Evolutionary conservation across 2,329 filamentous ascomycete genomes (phyloP), one percentile per base, ranked within the genome.

Genomic region (Tolypocladium cylindrosporum): DNA sequence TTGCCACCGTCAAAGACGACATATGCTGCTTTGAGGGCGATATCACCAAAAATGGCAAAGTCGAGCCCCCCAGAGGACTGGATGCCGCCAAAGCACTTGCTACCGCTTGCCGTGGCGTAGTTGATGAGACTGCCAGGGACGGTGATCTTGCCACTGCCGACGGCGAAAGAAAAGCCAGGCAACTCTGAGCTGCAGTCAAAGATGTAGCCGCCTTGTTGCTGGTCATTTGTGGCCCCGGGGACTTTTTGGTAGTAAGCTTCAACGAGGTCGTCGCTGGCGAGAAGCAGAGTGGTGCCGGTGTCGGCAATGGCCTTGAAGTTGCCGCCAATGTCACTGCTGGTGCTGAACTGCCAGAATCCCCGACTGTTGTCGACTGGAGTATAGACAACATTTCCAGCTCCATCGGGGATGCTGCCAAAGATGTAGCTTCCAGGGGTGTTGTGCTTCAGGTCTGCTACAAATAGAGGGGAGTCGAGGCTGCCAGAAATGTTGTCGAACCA

Each of bases 51-150:
- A 65, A 90, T 87, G 71, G 86, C 82, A 24, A 78, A 75, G 1
- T 62, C 62, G 21, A 65, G 48, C 8, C 59, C 55, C 1, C 63
- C 61, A 55, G 81, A 85, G 24, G 80, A 76, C 73, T 90, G 87
- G 11, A 90, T 74, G 62, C 86, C 86, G 61, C 86, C 87, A 62
- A 86, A 87, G 74, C 87, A 90, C 57, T 77, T 82, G 40, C 76
- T 75, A 45, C 73, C 75, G 27, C 77, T 72, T 4, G 79, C 74
- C 40, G 74, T 64, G 1, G 79, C 77, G 62, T 83, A 87, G 63
- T 77, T 79, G 63, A 85, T 78, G 53, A 80, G 76, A n/a, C 69
- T 67, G 6, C 82, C 82, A 48, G 78, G 79, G 40, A 86, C 75
- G 41, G 73, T 80, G 36, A 85, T 83, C 74, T 77, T 79, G 65